A percentile compares a stretch with the other conserved stretches of the same genome.
phyloP scores from a whole-genome alignment of 495 filamentous ascomycete genomes.

The Tuber umbilicatum region DNA sequence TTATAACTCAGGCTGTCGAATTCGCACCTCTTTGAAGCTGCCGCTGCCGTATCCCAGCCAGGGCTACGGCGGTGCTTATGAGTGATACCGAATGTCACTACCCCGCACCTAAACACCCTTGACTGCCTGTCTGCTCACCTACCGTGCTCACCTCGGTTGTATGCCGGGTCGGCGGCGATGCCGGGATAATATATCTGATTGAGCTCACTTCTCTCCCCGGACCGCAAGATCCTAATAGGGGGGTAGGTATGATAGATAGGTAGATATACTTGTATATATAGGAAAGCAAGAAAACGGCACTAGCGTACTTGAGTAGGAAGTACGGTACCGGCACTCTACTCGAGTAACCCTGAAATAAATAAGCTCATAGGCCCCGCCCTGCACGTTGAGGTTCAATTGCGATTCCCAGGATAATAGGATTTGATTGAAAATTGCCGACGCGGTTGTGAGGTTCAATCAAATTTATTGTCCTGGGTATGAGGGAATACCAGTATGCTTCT shows the following conservation, averaged over 20 bases:
- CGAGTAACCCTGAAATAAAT: not conserved
- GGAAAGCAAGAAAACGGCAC: not conserved
- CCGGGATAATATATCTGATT: no score
- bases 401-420: no score
- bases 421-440: no score
- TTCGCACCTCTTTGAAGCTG: not conserved
- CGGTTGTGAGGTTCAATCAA: no score
- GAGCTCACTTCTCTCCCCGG: not conserved
- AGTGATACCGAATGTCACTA: not conserved
- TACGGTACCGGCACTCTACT: no score
- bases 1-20: not conserved
- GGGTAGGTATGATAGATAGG: not conserved
- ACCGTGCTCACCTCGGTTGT: not conserved
- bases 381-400: not conserved
- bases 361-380: not conserved
- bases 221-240: not conserved
- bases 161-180: no score
- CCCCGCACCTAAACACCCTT: not conserved
- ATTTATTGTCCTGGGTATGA: not conserved
- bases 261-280: not conserved
- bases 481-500: not conserved
- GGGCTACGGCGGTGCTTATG: not conserved
- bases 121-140: not conserved
- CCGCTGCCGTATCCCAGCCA: not conserved
- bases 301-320: not conserved